These are phyloP conservation scores for Salvia rosmarinus DNA, from an alignment of 257 asterid genomes.

Conservation along the genomic window DNA sequence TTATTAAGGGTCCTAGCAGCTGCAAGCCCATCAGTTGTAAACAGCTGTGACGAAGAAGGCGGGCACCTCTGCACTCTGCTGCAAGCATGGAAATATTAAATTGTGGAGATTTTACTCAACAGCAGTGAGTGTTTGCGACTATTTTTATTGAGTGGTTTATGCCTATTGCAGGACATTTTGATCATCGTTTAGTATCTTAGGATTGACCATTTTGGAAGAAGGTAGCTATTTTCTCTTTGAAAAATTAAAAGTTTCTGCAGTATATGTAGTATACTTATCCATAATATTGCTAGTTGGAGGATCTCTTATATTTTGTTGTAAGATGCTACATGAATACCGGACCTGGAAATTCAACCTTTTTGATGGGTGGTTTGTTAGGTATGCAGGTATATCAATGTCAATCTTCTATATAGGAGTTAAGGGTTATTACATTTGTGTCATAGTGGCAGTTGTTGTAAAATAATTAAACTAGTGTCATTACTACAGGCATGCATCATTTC, in stretches of 20 bases:
- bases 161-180: too few species aligned
- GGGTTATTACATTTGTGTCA: conserved; percentile 7
- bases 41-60: too few species aligned
- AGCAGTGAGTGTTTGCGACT: too few species aligned
- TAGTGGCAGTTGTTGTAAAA: background rate
- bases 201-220: conserved; percentile 67
- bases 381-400: conserved; percentile 4
- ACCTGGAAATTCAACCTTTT: conserved; percentile 13
- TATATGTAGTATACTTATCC: background rate
- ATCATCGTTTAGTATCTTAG: too few species aligned
- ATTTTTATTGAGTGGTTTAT: too few species aligned
- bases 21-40: too few species aligned
- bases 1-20: background rate
- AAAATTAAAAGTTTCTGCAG: background rate
- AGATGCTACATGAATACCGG: background rate
- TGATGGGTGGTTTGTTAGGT: background rate
- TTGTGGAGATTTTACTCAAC: too few species aligned
- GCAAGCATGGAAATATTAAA: too few species aligned
- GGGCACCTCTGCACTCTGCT: too few species aligned
- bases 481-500: background rate
- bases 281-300: conserved; percentile 20
- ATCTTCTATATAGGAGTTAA: background rate
- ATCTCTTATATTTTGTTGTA: background rate
- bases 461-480: conserved; percentile 1
- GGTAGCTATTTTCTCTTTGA: conserved; percentile 44